These are phyloP conservation scores for Recurvomyces mirabilis DNA, from an alignment of 495 filamentous ascomycete genomes.

Conservation along the genomic window DNA sequence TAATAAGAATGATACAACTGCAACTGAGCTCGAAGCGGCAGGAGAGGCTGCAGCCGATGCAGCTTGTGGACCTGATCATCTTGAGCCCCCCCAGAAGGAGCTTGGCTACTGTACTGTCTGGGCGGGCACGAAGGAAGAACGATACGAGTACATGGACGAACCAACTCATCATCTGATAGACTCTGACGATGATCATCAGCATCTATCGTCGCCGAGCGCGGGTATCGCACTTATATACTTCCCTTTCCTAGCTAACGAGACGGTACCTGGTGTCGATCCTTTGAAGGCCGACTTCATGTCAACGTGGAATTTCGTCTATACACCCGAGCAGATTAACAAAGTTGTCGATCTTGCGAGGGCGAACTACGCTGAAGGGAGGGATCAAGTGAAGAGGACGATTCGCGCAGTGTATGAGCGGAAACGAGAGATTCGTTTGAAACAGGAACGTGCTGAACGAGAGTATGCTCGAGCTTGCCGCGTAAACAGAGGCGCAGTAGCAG, in stretches of 20 bases:
- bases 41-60: conserved; percentile 44
- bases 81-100: conserved; percentile 35
- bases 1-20: conserved; percentile 42
- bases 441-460: conserved; percentile 40
- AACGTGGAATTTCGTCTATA: conserved; percentile 82
- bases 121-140: conserved; percentile 67
- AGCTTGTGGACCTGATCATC: conserved; percentile 26
- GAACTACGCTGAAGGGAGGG: conserved; percentile 73
- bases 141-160: conserved; percentile 5
- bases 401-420: conserved; percentile 88
- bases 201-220: conserved; percentile 59
- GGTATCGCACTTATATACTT: conserved; percentile 87
- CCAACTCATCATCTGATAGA: neutral
- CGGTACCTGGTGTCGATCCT: conserved; percentile 69
- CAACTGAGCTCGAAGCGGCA: conserved; percentile 55
- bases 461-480: conserved; percentile 31
- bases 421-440: conserved; percentile 52
- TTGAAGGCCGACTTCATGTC: conserved; percentile 70
- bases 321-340: conserved; percentile 51
- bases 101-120: conserved; percentile 88
- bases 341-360: conserved; percentile 68
- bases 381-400: conserved; percentile 65
- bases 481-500: neutral
- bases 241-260: conserved; percentile 72
- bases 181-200: conserved; percentile 6